Evolutionary conservation across 805 yeast genomes (phyloP).

Genomic region (Candida sanyiensis): DNA sequence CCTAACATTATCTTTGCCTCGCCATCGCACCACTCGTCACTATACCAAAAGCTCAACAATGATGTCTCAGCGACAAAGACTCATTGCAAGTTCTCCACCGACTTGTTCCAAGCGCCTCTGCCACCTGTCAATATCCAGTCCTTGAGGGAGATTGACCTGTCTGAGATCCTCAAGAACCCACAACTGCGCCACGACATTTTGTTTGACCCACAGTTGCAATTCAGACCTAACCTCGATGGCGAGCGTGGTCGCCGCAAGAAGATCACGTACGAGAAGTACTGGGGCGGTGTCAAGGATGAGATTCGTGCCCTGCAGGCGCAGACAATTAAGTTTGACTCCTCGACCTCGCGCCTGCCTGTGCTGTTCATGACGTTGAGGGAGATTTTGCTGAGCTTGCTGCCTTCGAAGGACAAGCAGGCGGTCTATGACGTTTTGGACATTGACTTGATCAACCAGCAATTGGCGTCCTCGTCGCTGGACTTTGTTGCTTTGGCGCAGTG

Average conservation of each 20-base stretch:
- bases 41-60: conserved; percentile 8
- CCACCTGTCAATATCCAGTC: conserved; percentile 85
- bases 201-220: conserved; percentile 87
- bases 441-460: conserved; percentile 69
- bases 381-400: conserved; percentile 68
- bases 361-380: conserved; percentile 75
- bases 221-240: conserved; percentile 86
- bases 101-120: conserved; percentile 37
- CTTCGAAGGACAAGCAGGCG: conserved; percentile 62
- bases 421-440: conserved; percentile 73
- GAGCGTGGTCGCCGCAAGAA: conserved; percentile 82
- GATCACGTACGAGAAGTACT: conserved; percentile 70
- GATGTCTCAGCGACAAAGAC: conserved; percentile 18
- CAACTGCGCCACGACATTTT: conserved; percentile 89
- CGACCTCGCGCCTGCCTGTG: conserved; percentile 42
- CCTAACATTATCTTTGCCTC: conserved; percentile 22
- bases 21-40: conserved; percentile 2
- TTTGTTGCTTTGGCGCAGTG: conserved; percentile 66
- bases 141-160: conserved; percentile 78
- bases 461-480: conserved; percentile 64
- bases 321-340: conserved; percentile 21
- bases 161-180: conserved; percentile 85
- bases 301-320: conserved; percentile 39
- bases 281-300: conserved; percentile 73
- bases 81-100: not conserved